phyloP scores from a whole-genome alignment of 495 filamentous ascomycete species.

The Mycothermus thermophilus region DNA sequence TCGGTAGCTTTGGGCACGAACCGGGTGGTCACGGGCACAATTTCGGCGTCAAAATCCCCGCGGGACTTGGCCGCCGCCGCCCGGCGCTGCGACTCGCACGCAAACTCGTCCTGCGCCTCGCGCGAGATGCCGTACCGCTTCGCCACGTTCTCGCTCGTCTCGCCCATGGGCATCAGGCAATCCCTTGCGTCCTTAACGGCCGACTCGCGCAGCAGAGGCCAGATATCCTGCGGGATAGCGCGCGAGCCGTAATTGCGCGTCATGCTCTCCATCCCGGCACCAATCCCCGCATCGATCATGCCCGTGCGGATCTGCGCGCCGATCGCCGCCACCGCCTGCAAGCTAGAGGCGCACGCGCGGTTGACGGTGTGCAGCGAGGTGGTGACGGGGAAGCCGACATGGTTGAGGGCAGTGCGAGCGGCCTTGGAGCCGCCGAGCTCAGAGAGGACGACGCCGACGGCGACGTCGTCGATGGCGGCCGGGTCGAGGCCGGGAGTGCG shows the following conservation, averaged over 20 bases:
- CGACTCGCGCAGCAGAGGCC: conserved; percentile 54
- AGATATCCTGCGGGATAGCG: conserved; percentile 73
- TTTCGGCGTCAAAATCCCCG: conserved; percentile 64
- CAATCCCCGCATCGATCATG: conserved; percentile 65
- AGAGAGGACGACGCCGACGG: conserved; percentile 75
- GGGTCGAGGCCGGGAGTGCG: conserved; percentile 64
- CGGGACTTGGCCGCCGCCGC: conserved; percentile 52
- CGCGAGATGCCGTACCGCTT: conserved; percentile 58
- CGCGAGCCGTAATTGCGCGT: conserved; percentile 70
- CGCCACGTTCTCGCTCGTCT: conserved; percentile 88
- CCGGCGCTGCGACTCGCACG: conserved; percentile 55
- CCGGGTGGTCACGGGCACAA: conserved; percentile 56
- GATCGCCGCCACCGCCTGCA: conserved; percentile 58
- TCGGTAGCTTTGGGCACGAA: conserved; percentile 50
- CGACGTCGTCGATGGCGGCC: conserved; percentile 59
- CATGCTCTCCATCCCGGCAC: conserved; percentile 89
- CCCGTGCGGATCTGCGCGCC: conserved; percentile 58
- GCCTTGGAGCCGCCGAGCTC: conserved; percentile 87
- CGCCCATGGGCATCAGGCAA: conserved; percentile 87
- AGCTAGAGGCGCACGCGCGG: conserved; percentile 65
- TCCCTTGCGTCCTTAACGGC: conserved; percentile 57
- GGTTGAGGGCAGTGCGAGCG: conserved; percentile 77
- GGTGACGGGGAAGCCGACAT: conserved; percentile 56
- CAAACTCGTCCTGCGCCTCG: conserved; percentile 71
- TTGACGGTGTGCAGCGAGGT: conserved; percentile 78